Evolutionary conservation across 345 rosid species (phyloP), one percentile per base, ranked within the genome.

Genomic region (Lumnitzera racemosa): DNA sequence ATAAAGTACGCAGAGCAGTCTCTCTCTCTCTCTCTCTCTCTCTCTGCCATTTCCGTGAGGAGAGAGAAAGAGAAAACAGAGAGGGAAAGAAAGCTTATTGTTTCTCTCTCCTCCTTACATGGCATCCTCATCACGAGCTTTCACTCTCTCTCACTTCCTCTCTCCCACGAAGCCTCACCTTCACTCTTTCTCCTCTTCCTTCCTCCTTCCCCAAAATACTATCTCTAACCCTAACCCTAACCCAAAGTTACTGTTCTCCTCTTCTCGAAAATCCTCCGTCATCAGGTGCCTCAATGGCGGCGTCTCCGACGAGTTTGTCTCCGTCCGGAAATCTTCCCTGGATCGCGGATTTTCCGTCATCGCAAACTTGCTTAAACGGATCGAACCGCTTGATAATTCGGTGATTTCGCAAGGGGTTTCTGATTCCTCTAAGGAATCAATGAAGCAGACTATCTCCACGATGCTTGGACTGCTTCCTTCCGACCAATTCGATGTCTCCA

Each of bases 391-490:
- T 15, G 96, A 91, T 57, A 84, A 67, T 11, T 83, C 85, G 62
- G 84, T 78, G 29, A 78, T 91, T 69, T 86, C 96, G 54, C 83
- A 88, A 77, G 81, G 86, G 50, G 74, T 91, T 66, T 91, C 98
- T 49, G 91, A 84, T 73, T 80, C 91, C 50, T 85, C 96, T 29
- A 86, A 76, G 82, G 96, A 81, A 51, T 89, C 98, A 0, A 91
- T 91, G 95, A 91, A 91, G 73, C 89, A 82, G 78, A 88, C 98
- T 61, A 84, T 91, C 46, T 88, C 96, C 0, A 66, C 92, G 29
- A 91, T 91, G 96, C 87, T 91, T 2, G 98, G 98, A 3, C 77
- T 91, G 56, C 90, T 91, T 17, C 98, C 98, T 13, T 91, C 96
- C 9, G 85, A 83, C 68, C 89, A 85, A 15, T 88, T 91, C 74